A percentile compares a stretch with the other conserved stretches of the same genome.
These are phyloP conservation scores for Didymosphaeria variabile DNA, from an alignment of 2,329 filamentous ascomycete species.

Conservation along the genomic window DNA sequence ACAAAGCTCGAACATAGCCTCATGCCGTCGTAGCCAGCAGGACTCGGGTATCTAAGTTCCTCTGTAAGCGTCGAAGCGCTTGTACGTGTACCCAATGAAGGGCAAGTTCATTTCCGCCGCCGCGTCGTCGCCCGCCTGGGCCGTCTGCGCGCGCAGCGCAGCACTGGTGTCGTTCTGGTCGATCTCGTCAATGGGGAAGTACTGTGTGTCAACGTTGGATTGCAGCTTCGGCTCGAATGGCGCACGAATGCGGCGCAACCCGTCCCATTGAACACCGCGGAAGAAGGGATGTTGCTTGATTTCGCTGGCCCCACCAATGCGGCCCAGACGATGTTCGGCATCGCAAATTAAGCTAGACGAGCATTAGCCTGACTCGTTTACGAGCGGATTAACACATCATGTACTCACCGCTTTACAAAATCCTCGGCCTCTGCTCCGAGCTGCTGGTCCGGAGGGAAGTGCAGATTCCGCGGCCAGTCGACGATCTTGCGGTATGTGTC, in stretches of 20 bases:
- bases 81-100: conserved; percentile 97
- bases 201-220: conserved; percentile 94
- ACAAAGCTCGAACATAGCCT: conserved; percentile 8
- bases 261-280: conserved; percentile 94
- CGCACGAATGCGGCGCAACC: conserved; percentile 88
- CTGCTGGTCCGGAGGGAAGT: conserved; percentile 95
- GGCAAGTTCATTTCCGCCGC: conserved; percentile 94
- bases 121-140: conserved; percentile 75
- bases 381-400: conserved; percentile 13
- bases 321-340: conserved; percentile 88
- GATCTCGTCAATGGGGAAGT: conserved; percentile 99
- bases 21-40: conserved; percentile 17
- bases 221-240: conserved; percentile 95
- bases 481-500: conserved; percentile 99
- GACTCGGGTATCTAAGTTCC: conserved; percentile 42
- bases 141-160: conserved; percentile 82
- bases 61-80: conserved; percentile 82
- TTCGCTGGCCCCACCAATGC: conserved; percentile 81
- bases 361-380: conserved; percentile 31
- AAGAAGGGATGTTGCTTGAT: conserved; percentile 97
- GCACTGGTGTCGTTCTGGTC: conserved; percentile 95
- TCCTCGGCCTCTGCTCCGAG: conserved; percentile 89
- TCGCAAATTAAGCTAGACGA: conserved; percentile 84
- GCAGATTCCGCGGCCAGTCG: conserved; percentile 94
- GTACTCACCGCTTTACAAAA: conserved; percentile 82